Evolutionary conservation across 768 basidiomycete genomes (phyloP).

Genomic region (Amanita subjunquillea): DNA sequence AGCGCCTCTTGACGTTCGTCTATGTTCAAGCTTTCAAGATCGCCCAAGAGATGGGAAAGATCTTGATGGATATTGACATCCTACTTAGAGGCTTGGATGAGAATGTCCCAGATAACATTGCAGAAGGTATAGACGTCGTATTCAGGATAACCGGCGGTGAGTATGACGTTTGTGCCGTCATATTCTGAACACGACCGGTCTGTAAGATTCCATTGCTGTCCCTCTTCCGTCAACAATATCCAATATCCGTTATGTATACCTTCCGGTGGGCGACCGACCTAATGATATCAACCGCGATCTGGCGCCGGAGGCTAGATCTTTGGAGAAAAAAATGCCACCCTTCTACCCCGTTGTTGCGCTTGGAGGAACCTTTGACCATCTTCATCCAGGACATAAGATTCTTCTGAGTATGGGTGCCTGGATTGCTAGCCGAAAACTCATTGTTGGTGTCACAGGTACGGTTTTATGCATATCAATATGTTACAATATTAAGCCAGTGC

Average conservation of each 20-base stretch:
- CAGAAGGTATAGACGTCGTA: constrained; percentile 32
- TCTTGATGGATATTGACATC: constrained; percentile 73
- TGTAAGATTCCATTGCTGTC: constrained; percentile 27
- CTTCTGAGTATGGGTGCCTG: constrained; percentile 87
- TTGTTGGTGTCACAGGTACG: constrained; percentile 81
- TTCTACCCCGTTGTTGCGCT: constrained; percentile 66
- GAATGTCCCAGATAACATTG: constrained; percentile 30
- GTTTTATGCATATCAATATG: background rate
- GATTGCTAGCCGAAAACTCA: constrained; percentile 69
- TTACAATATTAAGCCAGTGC: background rate
- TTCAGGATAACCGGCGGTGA: constrained; percentile 40
- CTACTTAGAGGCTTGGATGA: constrained; percentile 51
- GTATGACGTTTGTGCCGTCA: constrained; percentile 6
- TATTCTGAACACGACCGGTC: background rate
- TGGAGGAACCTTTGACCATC: constrained; percentile 96
- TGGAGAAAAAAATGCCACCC: constrained; percentile 13
- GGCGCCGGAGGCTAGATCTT: constrained; percentile 7
- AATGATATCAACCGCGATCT: constrained; percentile 11
- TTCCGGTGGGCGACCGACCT: constrained; percentile 19
- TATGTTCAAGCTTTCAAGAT: constrained; percentile 81
- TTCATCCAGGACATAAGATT: constrained; percentile 96
- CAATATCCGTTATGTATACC: constrained; percentile 25
- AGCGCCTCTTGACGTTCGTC: constrained; percentile 68
- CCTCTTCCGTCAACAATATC: constrained; percentile 33
- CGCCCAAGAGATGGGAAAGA: constrained; percentile 54